These are phyloP conservation scores for Trichoderma aggressivum DNA, from an alignment of 2,329 filamentous ascomycete genomes.

Conservation along the genomic window DNA sequence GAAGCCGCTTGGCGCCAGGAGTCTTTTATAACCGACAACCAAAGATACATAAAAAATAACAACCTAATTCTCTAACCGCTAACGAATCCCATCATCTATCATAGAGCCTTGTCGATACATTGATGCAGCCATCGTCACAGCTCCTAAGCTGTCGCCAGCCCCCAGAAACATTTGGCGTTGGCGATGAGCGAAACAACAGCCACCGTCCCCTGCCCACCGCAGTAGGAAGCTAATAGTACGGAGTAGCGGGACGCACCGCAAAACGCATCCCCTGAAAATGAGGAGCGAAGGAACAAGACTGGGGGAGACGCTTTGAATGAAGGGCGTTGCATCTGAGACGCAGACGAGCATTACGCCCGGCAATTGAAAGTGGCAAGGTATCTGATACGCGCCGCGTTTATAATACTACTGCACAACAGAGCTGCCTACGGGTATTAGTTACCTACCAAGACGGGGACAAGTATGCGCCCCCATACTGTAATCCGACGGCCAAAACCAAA, in stretches of 20 bases:
- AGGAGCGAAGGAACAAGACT: background rate
- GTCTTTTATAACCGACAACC: background rate
- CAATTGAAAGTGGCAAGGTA: background rate
- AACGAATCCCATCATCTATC: slow-evolving; percentile 3
- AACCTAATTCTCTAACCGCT: slow-evolving; percentile 3
- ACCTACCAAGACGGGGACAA: background rate
- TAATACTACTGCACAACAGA: background rate
- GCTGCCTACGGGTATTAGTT: background rate
- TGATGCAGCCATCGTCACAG: slow-evolving; percentile 11
- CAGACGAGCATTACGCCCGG: background rate
- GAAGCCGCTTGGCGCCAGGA: background rate
- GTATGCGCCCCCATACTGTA: background rate
- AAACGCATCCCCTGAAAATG: background rate
- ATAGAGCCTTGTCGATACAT: background rate
- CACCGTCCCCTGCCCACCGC: background rate
- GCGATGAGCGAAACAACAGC: slow-evolving; percentile 7
- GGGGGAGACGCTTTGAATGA: background rate
- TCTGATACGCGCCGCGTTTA: background rate
- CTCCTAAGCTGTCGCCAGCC: background rate
- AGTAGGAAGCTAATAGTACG: background rate
- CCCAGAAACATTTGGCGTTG: slow-evolving; percentile 11
- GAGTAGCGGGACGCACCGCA: background rate
- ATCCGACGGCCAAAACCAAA: background rate
- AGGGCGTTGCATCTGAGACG: background rate
- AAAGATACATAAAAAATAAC: background rate